Conservation (phyloP, 2,329 filamentous ascomycete species). For the Thyridium curvatum region DNA sequence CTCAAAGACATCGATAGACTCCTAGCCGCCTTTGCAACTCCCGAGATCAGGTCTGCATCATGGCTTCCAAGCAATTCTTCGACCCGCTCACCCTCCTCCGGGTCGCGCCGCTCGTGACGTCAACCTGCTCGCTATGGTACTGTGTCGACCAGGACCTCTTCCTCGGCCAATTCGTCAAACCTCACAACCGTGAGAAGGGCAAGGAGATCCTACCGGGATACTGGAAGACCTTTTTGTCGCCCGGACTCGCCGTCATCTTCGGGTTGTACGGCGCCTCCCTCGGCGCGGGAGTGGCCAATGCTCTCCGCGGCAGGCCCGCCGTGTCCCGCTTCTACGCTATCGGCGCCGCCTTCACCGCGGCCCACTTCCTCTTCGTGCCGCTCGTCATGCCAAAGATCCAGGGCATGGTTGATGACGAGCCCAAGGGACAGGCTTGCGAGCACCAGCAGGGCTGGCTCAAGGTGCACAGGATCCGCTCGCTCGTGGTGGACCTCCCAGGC, state of each 20-base stretch:
- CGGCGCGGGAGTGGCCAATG: slow-evolving; percentile 18
- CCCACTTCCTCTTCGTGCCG: slow-evolving; percentile 23
- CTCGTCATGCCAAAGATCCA: slow-evolving; percentile 18
- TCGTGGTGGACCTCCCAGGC: slow-evolving; percentile 19
- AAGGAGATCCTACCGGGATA: slow-evolving; percentile 16
- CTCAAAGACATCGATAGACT: too few species aligned
- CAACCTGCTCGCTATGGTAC: slow-evolving; percentile 19
- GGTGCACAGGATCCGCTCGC: slow-evolving; percentile 18
- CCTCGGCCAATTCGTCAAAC: slow-evolving; percentile 7
- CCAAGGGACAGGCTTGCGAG: slow-evolving; percentile 12
- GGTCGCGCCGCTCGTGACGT: slow-evolving; percentile 20
- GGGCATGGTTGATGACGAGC: slow-evolving; percentile 15
- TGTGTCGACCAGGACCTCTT: slow-evolving; percentile 15
- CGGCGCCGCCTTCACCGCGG: slow-evolving; percentile 18
- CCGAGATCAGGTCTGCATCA: too few species aligned
- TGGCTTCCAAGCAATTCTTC: slow-evolving; percentile 12
- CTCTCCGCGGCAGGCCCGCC: slow-evolving; percentile 9
- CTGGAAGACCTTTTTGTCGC: slow-evolving; percentile 15
- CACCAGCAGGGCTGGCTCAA: slow-evolving; percentile 19
- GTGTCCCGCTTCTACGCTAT: slow-evolving; percentile 21
- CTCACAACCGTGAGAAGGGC: slow-evolving; percentile 2
- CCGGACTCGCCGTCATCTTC: slow-evolving; percentile 14
- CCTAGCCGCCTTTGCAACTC: too few species aligned
- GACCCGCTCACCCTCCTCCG: slow-evolving; percentile 15
- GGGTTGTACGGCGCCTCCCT: slow-evolving; percentile 17